Percentiles rank a stretch among this genome's conserved stretches.
Conservation (phyloP, 192 early-diverging fungal species). For the Coemansia sp. region DNA sequence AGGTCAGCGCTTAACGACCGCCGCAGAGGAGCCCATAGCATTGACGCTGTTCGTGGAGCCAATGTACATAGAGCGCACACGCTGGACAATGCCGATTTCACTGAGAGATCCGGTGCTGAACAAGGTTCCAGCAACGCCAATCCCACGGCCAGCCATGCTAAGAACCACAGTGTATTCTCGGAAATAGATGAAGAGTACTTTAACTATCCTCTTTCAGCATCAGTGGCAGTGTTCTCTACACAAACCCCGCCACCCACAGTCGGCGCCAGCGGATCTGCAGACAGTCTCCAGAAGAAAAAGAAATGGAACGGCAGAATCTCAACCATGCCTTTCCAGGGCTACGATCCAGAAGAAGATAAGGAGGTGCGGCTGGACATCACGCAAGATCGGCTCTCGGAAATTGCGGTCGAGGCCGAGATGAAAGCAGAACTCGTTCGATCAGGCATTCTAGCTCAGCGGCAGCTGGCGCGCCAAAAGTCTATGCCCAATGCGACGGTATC, state of each 20-base stretch:
- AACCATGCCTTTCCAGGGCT: conserved; percentile 46
- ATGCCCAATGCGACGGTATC: conserved; percentile 5
- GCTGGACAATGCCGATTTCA: conserved; percentile 37
- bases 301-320: conserved; percentile 51
- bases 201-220: conserved; percentile 5
- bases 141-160: background rate
- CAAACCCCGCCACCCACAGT: background rate
- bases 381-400: conserved; percentile 32
- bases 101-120: background rate
- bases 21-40: conserved; percentile 3
- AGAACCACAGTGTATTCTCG: conserved; percentile 38
- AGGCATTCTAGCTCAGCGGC: conserved; percentile 35
- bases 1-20: background rate
- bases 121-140: background rate
- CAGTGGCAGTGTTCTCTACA: conserved; percentile 2
- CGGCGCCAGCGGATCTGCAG: background rate
- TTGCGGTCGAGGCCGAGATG: conserved; percentile 48
- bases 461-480: conserved; percentile 20
- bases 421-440: conserved; percentile 49
- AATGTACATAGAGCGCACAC: conserved; percentile 31
- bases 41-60: conserved; percentile 4
- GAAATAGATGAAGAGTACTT: conserved; percentile 22
- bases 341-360: conserved; percentile 26
- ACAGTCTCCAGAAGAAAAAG: conserved; percentile 8
- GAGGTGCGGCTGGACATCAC: conserved; percentile 19